These are phyloP conservation scores for Botrytis hyacinthi DNA, from an alignment of 2,329 filamentous ascomycete genomes.

Conservation along the genomic window DNA sequence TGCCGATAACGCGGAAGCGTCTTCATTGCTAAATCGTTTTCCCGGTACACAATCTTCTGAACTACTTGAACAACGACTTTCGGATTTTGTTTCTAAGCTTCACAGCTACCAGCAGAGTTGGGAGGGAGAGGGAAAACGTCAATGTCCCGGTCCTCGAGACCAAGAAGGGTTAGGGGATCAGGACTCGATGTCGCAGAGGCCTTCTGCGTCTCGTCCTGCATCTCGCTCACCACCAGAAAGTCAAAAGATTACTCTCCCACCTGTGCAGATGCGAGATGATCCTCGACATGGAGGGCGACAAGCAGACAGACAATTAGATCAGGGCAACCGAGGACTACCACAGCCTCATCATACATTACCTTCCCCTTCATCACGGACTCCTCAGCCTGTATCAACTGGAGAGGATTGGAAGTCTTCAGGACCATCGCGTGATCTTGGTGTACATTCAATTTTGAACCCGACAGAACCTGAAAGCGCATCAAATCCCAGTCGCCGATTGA, in stretches of 20 bases:
- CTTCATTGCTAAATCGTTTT: slow-evolving; percentile 34
- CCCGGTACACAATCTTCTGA: slow-evolving; percentile 34
- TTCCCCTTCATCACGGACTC: slow-evolving; percentile 29
- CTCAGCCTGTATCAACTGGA: slow-evolving; percentile 23
- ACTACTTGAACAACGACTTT: slow-evolving; percentile 35
- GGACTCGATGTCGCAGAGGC: slow-evolving; percentile 64
- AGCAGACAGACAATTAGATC: slow-evolving; percentile 31
- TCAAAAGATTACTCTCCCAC: slow-evolving; percentile 37
- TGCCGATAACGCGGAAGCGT: slow-evolving; percentile 36
- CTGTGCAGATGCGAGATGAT: slow-evolving; percentile 39
- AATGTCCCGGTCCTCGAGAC: slow-evolving; percentile 56
- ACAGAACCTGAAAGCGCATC: slow-evolving; percentile 33
- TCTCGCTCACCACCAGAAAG: slow-evolving; percentile 45
- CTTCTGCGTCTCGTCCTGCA: slow-evolving; percentile 54
- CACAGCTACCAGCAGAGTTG: slow-evolving; percentile 40
- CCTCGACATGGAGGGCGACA: slow-evolving; percentile 30
- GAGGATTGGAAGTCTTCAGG: slow-evolving; percentile 33
- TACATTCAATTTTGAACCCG: slow-evolving; percentile 41
- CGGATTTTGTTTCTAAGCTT: slow-evolving; percentile 39
- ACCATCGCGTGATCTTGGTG: slow-evolving; percentile 38
- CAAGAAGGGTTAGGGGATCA: slow-evolving; percentile 54
- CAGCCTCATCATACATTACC: slow-evolving; percentile 27
- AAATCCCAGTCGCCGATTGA: slow-evolving; percentile 27
- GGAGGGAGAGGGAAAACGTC: slow-evolving; percentile 45
- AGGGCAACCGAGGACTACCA: slow-evolving; percentile 27